Evolutionary conservation across 306 rosid species (phyloP), one percentile per base, ranked within the genome.

Genomic region (Rosa chinensis): DNA sequence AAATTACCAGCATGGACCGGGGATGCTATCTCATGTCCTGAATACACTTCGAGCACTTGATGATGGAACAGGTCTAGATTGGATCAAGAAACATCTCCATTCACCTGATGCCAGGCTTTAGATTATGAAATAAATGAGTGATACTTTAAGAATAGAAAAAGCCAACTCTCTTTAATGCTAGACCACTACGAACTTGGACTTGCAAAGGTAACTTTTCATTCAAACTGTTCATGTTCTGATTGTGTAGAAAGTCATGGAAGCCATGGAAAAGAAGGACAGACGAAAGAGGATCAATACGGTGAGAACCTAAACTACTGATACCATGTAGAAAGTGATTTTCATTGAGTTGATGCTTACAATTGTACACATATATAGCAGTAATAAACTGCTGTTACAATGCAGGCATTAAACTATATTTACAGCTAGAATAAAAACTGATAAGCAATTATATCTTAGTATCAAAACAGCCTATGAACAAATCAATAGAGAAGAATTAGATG

Each of bases 211-310:
- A 62, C 42, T 25, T 11, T 28, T 28, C n/a, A 1, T 4, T 25
- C 0, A 14, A 62, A 12, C 17, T 12, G 42, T 5, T 62, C 40
- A 25, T 25, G 35, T 28, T 58, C 11, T 21, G 18, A 62, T 62
- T 62, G 67, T 25, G 25, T 25, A 25, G 25, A 25, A 25, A 25
- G 25, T 25, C 25, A 25, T 25, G 78, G 85, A 85, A 76, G 86
- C 88, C 18, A 25, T 25, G 25, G 25, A 25, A 25, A 25, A 0
- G 25, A 25, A 25, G 25, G 25, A 25, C 25, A 25, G 25, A 25
- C 25, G 25, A 25, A 25, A 25, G 25, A 25, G 25, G 25, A 25
- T 25, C n/a, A n/a, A n/a, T n/a, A n/a, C n/a, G n/a, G n/a, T n/a
- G n/a, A n/a, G n/a, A n/a, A n/a, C n/a, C n/a, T n/a, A n/a, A n/a